These are phyloP conservation scores for Pseudogymnoascus destructans DNA, from an alignment of 2,329 filamentous ascomycete species.

Conservation along the genomic window DNA sequence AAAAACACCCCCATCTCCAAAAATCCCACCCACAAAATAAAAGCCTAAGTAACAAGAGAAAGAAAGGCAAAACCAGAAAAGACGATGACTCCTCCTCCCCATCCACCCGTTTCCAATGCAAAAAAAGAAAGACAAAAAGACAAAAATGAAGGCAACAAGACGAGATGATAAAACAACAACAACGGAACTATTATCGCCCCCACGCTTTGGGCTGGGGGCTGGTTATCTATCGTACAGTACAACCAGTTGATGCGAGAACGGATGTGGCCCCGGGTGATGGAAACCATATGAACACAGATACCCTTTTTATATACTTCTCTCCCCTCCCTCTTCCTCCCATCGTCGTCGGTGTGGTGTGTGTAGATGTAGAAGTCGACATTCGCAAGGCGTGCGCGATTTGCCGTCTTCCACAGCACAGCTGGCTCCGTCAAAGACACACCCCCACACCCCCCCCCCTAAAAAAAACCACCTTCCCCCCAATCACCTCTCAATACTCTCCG, in stretches of 20 bases:
- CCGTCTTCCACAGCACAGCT: neutral
- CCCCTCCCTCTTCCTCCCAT: neutral
- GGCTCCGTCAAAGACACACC: neutral
- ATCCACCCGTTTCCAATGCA: neutral
- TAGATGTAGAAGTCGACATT: neutral
- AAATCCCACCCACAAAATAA: neutral
- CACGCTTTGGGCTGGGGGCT: neutral
- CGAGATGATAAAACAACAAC: neutral
- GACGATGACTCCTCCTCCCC: neutral
- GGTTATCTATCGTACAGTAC: slow-evolving; percentile 7
- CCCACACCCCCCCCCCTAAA: neutral
- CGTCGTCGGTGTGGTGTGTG: neutral
- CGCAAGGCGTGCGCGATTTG: neutral
- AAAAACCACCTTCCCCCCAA: neutral
- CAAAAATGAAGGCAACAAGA: neutral
- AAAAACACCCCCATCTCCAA: neutral
- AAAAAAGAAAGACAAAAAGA: neutral
- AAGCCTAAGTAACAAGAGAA: neutral
- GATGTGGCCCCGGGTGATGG: neutral
- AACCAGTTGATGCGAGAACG: neutral
- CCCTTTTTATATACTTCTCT: slow-evolving; percentile 1
- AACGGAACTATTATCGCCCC: neutral
- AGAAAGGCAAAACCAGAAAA: neutral
- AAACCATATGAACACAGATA: slow-evolving; percentile 1
- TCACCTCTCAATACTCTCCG: slow-evolving; percentile 44